Base-by-base conservation (phyloP, 2,329 filamentous ascomycete genomes). In the Acrodontium crateriforme region DNA sequence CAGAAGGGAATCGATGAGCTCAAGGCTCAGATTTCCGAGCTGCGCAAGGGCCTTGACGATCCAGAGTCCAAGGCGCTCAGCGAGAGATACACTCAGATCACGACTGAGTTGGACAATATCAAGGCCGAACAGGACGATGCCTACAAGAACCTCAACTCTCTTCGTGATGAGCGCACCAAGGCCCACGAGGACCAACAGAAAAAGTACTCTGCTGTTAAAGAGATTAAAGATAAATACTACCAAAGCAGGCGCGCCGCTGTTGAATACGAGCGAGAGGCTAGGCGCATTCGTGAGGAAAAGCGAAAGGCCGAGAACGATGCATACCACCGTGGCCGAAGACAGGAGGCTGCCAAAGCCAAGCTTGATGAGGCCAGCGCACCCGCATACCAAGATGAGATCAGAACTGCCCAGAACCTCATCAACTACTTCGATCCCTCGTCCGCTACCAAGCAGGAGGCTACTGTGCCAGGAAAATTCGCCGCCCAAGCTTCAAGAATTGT, bases 301-400 rank as follows among this genome's bases (percentile, higher is more conserved):
- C 71, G 78, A 52, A 76, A 77, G 60, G 73, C 76, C 24, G 85
- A 98, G 65, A 75, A 80, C 31, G 78, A 82, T 36, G 72, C 71
- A 31, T 71, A 71, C 50, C 62, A 73, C 44, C 72, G 76, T 49
- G 74, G 79, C 53, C 73, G 73, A 60, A 74, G 77, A 59, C 79
- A 77, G 63, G 75, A 79, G 52, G 69, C 74, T 28, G 82, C 81
- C 30, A 69, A 80, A 58, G 70, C 75, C 54, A 68, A 81, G 56
- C 74, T 91, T 21, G 74, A 76, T 47, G 79, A 87, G 50, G 82
- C 82, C 44, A 80, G 75, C 51, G 77, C 82, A 46, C 84, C 78
- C 10, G 89, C 89, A 28, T 98, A 83, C 65, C 68, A 82, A 25
- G 83, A 94, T 45, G 84, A 98, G 63, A 93, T 98, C 49, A 71